These are phyloP conservation scores for Setaria viridis DNA, from an alignment of 202 grass and related monocot genomes.

Conservation along the genomic window DNA sequence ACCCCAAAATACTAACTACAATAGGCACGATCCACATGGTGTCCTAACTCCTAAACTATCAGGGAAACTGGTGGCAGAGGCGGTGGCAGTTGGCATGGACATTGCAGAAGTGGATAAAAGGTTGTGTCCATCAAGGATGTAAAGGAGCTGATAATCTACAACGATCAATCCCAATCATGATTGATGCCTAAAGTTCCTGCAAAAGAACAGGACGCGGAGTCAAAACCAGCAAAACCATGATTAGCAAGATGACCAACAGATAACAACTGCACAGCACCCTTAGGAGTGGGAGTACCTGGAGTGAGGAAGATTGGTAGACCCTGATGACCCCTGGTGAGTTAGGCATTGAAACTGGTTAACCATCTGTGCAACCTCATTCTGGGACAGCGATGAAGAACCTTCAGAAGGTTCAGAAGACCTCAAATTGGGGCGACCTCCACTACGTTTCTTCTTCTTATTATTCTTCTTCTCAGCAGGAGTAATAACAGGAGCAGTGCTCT, in stretches of 20 bases:
- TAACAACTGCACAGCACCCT: not conserved
- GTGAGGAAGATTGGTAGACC: not conserved
- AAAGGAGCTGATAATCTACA: not conserved
- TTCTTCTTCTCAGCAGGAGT: not conserved
- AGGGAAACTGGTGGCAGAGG: not conserved
- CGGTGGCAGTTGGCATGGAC: not conserved
- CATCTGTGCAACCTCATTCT: not conserved
- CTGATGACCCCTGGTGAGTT: not conserved
- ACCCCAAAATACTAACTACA: not conserved
- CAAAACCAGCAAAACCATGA: not conserved
- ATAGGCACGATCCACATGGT: not conserved
- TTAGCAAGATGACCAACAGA: not conserved
- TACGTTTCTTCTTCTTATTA: constrained; percentile 5
- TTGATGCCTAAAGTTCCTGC: not conserved
- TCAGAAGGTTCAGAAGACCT: constrained; percentile 9
- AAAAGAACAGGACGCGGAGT: not conserved
- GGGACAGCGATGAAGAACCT: not conserved
- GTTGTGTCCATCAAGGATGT: too few species aligned
- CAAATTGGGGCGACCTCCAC: not conserved
- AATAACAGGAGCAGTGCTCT: not conserved
- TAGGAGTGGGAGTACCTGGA: not conserved
- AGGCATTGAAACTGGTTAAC: not conserved
- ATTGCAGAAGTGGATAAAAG: not conserved
- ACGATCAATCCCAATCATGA: not conserved
- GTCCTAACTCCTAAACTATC: not conserved